Evolutionary conservation across 495 filamentous ascomycete genomes (phyloP), one percentile per base, ranked within the genome.

Genomic region (Aspergillus heteromorphus): DNA sequence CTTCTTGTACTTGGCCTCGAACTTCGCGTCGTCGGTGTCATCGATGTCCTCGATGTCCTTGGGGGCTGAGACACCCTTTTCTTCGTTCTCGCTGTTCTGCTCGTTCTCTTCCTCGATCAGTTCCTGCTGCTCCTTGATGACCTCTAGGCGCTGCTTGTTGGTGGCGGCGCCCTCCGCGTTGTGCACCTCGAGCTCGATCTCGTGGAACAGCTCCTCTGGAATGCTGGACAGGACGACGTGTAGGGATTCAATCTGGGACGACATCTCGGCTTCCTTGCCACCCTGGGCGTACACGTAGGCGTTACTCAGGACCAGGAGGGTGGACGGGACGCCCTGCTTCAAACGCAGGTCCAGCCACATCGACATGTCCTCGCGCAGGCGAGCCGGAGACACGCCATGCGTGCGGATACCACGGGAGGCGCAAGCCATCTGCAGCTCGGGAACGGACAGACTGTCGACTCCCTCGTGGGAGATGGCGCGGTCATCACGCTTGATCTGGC

Each of bases 71-170:
- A 73, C 67, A 8, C 74, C 71, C 63, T 73, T 73, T 59, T 77
- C 80, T 62, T 84, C 82, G 71, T 83, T 86, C 74, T 84, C 83
- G 67, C 87, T 80, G 68, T 86, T 85, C 75, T 97, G 92, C 74
- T 92, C 81, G 57, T 92, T 92, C 75, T 99, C 93, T 73, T 97
- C 95, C 54, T 96, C 83, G 60, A 99, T 99, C 48, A 99, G 82
- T 62, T 97, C 93, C 66, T 99, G 89, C 74, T 99, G 93, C 76
- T 99, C 93, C 82, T 90, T 95, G 63, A 99, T 80, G 7, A 99
- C 93, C 79, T 99, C 93, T n/a, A 99, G 83, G 65, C 93, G 87
- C 75, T 99, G 93, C 78, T 92, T 95, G 81, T 99, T 99, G 51
- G 95, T 99, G 48, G 93, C 95, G 10, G 92, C 93, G 53, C 93